phyloP scores from a whole-genome alignment of 495 filamentous ascomycete genomes.

The Aspergillus leporis region DNA sequence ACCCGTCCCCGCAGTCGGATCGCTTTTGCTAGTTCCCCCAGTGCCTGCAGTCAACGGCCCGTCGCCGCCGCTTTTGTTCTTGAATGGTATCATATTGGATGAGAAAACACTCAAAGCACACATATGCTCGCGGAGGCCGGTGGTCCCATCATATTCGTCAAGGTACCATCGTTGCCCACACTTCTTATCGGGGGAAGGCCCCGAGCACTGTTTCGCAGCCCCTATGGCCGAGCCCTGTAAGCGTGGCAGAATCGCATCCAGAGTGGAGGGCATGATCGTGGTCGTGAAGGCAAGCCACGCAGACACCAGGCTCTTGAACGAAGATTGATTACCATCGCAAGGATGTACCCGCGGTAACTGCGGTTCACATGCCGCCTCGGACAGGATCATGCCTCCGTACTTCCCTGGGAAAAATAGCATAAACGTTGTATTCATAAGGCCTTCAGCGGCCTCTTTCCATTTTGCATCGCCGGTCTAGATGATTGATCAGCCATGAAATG shows the following conservation, averaged over 20 bases:
- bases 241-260: constrained; percentile 54
- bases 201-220: constrained; percentile 61
- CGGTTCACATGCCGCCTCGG: constrained; percentile 70
- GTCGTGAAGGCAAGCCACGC: constrained; percentile 68
- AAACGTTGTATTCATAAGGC: constrained; percentile 52
- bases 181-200: constrained; percentile 45
- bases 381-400: constrained; percentile 53
- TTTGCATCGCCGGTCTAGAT: constrained; percentile 41
- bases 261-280: constrained; percentile 65
- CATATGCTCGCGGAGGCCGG: constrained; percentile 64
- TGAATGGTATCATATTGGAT: constrained; percentile 49
- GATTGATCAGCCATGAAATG: constrained; percentile 18
- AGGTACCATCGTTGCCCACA: constrained; percentile 56
- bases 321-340: constrained; percentile 72
- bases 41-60: constrained; percentile 56
- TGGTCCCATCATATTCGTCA: constrained; percentile 46
- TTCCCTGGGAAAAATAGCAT: constrained; percentile 55
- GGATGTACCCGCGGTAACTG: too few relatives aligned
- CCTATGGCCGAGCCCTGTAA: constrained; percentile 56
- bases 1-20: constrained; percentile 56
- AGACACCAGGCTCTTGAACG: constrained; percentile 74
- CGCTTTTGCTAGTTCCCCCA: constrained; percentile 65
- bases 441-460: constrained; percentile 60
- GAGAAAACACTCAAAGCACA: constrained; percentile 57
- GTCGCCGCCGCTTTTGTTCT: constrained; percentile 31